Conservation (phyloP, 371 early-diverging fungal species). For the Choanephora cucurbitarum region DNA sequence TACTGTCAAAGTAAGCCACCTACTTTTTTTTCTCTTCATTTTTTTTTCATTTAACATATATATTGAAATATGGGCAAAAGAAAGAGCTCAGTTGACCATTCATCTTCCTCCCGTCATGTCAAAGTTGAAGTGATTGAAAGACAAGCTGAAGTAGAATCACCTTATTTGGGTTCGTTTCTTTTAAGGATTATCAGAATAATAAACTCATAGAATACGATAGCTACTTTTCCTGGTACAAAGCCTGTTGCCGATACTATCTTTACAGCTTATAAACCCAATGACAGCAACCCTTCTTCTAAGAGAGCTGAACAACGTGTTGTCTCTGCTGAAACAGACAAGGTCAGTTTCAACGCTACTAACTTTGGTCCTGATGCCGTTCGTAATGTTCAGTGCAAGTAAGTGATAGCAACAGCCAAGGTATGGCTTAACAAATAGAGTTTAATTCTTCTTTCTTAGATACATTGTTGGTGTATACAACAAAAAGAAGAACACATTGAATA, state of each 20-base stretch:
- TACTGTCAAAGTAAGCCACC: too few species aligned
- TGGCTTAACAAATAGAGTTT: too few species aligned
- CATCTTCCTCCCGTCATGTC: constrained; percentile 18
- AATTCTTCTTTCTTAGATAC: too few species aligned
- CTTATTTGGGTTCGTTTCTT: constrained; percentile 32
- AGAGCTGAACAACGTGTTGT: constrained; percentile 45
- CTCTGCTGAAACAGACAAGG: constrained; percentile 72
- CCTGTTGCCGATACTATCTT: constrained; percentile 37
- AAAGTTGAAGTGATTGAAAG: constrained; percentile 23
- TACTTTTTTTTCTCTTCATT: too few species aligned
- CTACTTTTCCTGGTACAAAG: constrained; percentile 47
- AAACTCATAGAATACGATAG: too few species aligned
- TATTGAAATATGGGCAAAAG: constrained; percentile 24
- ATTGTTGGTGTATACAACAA: constrained; percentile 78
- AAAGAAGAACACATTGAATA: constrained; percentile 58
- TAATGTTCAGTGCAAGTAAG: constrained; percentile 56
- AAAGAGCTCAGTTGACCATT: constrained; percentile 21
- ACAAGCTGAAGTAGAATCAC: constrained; percentile 24
- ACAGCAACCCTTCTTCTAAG: constrained; percentile 12
- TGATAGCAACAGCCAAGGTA: too few species aligned
- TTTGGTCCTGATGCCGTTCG: constrained; percentile 58
- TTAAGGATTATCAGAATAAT: background rate
- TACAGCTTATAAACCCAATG: constrained; percentile 28
- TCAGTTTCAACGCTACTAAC: constrained; percentile 71
- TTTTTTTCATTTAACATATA: too few species aligned